Evolutionary conservation across 2,329 filamentous ascomycete genomes (phyloP).

Genomic region (Trichoderma sp.): DNA sequence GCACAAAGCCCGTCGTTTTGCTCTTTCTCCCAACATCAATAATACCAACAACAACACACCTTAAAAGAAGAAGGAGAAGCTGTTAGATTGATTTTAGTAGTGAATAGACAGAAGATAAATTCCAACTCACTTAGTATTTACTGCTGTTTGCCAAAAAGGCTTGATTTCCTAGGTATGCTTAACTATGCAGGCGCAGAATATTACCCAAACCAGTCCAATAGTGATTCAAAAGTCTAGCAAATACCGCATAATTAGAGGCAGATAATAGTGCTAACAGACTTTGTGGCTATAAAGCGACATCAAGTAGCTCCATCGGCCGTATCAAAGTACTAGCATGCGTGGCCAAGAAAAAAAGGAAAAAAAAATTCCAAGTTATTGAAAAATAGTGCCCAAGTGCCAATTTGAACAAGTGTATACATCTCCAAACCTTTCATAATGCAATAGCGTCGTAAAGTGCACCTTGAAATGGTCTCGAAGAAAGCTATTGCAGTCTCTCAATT

Average conservation of each 20-base stretch:
- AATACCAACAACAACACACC: too few species aligned
- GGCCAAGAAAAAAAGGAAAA: too few species aligned
- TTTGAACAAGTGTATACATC: not conserved
- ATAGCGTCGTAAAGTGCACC: not conserved
- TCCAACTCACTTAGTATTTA: not conserved
- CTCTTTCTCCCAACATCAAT: too few species aligned
- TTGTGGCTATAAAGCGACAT: not conserved
- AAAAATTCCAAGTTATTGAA: not conserved
- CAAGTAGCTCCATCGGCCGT: not conserved
- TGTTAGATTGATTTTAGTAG: not conserved
- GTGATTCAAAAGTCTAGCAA: not conserved
- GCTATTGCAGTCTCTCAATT: not conserved
- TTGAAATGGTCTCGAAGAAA: not conserved
- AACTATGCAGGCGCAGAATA: not conserved
- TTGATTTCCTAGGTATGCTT: too few species aligned
- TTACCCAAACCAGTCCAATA: not conserved
- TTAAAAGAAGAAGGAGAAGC: not conserved
- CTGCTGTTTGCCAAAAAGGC: not conserved
- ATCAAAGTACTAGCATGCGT: too few species aligned
- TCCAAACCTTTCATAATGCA: not conserved
- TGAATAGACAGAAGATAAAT: not conserved
- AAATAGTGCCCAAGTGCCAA: not conserved
- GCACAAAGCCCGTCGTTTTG: too few species aligned
- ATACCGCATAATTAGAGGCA: not conserved
- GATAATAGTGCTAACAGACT: not conserved